phyloP scores from a whole-genome alignment of 1,284 basidiomycete genomes.

The Rhodotorula sp. region DNA sequence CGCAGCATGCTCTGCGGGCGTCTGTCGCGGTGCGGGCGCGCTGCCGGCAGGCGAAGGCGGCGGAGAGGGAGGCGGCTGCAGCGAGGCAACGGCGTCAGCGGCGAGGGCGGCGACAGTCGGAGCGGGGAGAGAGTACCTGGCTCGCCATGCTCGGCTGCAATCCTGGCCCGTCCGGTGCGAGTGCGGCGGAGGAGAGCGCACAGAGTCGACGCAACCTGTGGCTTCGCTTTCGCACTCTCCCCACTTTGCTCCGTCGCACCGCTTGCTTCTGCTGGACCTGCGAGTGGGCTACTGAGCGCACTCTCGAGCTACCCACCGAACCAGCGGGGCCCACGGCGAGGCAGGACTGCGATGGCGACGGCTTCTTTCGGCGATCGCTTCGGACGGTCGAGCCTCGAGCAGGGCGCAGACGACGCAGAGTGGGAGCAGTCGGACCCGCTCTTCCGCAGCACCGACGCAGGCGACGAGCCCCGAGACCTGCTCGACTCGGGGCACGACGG shows the following conservation, averaged over 20 bases:
- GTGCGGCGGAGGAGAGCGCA: not conserved
- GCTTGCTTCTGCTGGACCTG: too few relatives aligned
- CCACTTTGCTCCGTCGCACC: too few relatives aligned
- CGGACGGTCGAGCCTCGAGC: not conserved
- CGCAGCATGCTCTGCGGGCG: constrained; percentile 18
- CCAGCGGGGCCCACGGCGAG: too few relatives aligned
- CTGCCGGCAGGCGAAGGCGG: not conserved
- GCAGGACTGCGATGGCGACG: not conserved
- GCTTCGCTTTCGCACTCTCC: not conserved
- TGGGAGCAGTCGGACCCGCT: constrained; percentile 28
- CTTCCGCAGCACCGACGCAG: constrained; percentile 1
- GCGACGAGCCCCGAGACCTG: constrained; percentile 6
- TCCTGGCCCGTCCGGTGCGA: not conserved
- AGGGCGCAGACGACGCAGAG: constrained; percentile 1
- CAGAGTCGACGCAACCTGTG: not conserved
- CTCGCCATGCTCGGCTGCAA: not conserved
- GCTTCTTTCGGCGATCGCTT: not conserved
- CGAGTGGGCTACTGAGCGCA: too few relatives aligned
- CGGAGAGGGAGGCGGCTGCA: not conserved
- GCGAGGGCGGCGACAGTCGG: not conserved
- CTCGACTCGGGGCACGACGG: constrained; percentile 16
- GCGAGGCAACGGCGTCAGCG: not conserved
- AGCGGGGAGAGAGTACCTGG: not conserved
- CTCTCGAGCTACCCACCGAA: too few relatives aligned
- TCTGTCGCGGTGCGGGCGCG: not conserved